A percentile compares a stretch with the other conserved stretches of the same genome.
These are phyloP conservation scores for Venturia oleaginea DNA, from an alignment of 2,329 filamentous ascomycete species.

Conservation along the genomic window DNA sequence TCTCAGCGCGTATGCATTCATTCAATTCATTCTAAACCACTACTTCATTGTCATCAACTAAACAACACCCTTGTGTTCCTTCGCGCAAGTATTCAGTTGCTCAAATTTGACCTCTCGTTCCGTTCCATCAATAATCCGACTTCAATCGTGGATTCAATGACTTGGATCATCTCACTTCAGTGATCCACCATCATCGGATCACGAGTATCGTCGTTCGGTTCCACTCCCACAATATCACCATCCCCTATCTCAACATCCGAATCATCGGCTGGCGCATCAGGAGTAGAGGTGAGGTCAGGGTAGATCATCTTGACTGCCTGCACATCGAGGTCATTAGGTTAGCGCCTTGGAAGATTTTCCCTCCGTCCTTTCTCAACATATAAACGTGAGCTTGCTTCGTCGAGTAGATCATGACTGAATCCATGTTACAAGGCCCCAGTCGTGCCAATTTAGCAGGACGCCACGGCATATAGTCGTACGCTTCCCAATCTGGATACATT, in stretches of 20 bases:
- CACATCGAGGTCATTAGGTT: background rate
- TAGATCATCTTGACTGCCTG: background rate
- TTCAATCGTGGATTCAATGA: background rate
- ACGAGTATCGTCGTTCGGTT: background rate
- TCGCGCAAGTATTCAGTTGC: too few relatives aligned
- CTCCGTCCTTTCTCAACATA: background rate
- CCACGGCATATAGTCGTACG: too few relatives aligned
- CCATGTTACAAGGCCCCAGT: background rate
- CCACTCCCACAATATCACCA: background rate
- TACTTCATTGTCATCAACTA: too few relatives aligned
- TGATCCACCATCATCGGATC: background rate
- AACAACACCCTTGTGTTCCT: too few relatives aligned
- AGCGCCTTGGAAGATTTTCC: background rate
- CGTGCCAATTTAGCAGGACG: background rate
- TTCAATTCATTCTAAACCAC: too few relatives aligned
- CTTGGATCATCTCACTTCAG: background rate
- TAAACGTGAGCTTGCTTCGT: background rate
- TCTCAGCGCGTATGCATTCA: too few relatives aligned
- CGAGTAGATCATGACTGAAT: background rate
- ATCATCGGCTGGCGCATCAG: background rate
- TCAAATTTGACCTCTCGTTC: too few relatives aligned
- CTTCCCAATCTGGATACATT: too few relatives aligned
- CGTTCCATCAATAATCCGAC: background rate
- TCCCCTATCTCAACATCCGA: background rate
- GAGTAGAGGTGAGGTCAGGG: background rate